Percentiles rank a stretch among this genome's conserved stretches.
phyloP scores from a whole-genome alignment of 2,329 filamentous ascomycete genomes.

The Xylariaceae sp. region DNA sequence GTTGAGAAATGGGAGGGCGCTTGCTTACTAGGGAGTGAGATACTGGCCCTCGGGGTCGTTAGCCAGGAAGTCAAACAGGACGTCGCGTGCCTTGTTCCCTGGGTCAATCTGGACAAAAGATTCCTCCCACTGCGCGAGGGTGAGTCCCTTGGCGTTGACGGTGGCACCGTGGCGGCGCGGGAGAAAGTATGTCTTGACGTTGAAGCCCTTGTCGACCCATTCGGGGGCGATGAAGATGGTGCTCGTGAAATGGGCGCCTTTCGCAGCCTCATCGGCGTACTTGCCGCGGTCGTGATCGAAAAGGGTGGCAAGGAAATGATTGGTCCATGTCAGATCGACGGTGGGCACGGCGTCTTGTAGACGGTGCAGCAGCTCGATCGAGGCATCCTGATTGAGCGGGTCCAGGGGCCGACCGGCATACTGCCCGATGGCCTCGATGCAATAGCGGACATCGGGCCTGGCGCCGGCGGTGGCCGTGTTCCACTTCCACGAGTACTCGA shows the following conservation, averaged over 20 bases:
- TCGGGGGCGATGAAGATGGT: neutral
- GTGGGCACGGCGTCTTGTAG: neutral
- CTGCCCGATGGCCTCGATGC: neutral
- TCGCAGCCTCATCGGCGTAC: neutral
- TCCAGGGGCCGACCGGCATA: neutral
- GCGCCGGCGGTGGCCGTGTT: neutral
- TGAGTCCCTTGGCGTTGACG: neutral
- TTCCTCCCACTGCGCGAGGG: neutral
- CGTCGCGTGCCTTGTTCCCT: neutral
- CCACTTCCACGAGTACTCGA: slow-evolving; percentile 6
- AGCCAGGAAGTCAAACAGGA: neutral
- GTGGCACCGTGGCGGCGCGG: neutral
- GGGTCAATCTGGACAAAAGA: neutral
- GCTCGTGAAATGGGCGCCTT: neutral
- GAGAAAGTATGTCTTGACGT: neutral
- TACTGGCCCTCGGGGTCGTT: neutral
- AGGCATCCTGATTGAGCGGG: neutral
- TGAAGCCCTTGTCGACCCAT: neutral
- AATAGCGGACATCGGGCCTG: slow-evolving; percentile 1
- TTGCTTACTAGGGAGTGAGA: neutral
- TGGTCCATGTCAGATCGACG: neutral
- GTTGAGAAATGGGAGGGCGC: no score
- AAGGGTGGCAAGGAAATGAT: neutral
- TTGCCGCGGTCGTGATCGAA: neutral
- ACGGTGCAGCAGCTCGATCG: neutral